Base-by-base conservation (phyloP, 2,329 filamentous ascomycete genomes). In the Huntiella decipiens region DNA sequence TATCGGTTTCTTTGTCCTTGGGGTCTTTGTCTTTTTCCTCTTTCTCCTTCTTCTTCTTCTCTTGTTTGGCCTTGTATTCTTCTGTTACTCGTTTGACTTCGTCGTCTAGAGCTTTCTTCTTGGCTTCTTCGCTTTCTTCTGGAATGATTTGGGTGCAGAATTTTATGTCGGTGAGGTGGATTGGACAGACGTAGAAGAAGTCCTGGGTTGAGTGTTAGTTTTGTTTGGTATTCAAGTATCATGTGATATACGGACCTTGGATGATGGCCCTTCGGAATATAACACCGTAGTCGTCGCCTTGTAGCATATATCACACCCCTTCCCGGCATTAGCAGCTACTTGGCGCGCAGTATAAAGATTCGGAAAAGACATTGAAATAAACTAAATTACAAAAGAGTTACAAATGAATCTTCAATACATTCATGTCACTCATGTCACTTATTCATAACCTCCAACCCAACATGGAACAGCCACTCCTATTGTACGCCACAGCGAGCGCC, bases 301-400 rank as follows among this genome's bases (percentile, higher is more conserved):
- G 67, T 80, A 92, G 68, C 91, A 96, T 52, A 96, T 76, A 61
- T 85, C 81, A 62, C 91, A 98, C 43, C 83, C 70, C 62, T 83
- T 93, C 10, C 83, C 73, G 1, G 80, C 73, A n/a, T 76, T 73
- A 28, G 93, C 85, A 10, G 86, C 86, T 33, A 96, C 88, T 54
- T 77, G 83, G 43, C 88, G 82, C 52, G 87, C 81, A 52, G 83
- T 77, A 64, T 88, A 96, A 28, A 82, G 62, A 57, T 96, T 96
- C 37, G 74, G 73, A 49, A 88, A 74, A 2, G 70, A 64, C 65
- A 71, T 72, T 47, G 8, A 28, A 28, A 28, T 10, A 7, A 28
- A 28, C 7, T 28, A 7, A 28, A 28, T 28, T 28, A 7, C 22
- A 28, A 28, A 28, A 28, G 22, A 28, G 22, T 28, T 28, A 28